These are phyloP conservation scores for Colletotrichum cuscutae DNA, from an alignment of 2,329 filamentous ascomycete genomes.

Conservation along the genomic window DNA sequence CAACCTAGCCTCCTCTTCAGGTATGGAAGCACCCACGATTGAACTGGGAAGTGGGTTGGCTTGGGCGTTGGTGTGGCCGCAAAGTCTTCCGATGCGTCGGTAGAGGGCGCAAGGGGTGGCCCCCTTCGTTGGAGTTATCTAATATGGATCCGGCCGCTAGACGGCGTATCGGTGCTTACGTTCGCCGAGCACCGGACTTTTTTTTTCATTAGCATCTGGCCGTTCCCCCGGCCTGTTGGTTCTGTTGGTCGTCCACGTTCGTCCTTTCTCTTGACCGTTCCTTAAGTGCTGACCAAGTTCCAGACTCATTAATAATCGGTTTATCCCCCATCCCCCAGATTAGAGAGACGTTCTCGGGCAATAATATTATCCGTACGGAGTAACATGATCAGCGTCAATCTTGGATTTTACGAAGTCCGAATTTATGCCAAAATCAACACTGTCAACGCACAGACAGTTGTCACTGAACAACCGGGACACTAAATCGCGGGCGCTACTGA, in stretches of 20 bases:
- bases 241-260: not conserved
- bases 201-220: conserved; percentile 4
- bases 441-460: no score
- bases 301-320: no score
- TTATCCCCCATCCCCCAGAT: no score
- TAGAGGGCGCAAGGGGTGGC: not conserved
- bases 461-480: no score
- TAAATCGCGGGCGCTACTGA: no score
- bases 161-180: conserved; percentile 26
- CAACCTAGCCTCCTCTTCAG: not conserved
- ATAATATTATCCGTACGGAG: no score
- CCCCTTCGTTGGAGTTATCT: not conserved
- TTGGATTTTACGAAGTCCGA: no score
- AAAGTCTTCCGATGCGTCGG: conserved; percentile 5
- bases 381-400: no score
- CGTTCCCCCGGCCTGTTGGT: not conserved
- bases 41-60: not conserved
- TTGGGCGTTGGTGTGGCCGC: not conserved
- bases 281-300: no score
- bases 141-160: not conserved
- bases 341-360: no score
- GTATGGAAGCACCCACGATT: not conserved
- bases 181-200: conserved; percentile 9
- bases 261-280: no score
- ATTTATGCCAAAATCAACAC: no score